Base-by-base conservation (phyloP, 768 basidiomycete genomes). In the Lactifluus volemus region DNA sequence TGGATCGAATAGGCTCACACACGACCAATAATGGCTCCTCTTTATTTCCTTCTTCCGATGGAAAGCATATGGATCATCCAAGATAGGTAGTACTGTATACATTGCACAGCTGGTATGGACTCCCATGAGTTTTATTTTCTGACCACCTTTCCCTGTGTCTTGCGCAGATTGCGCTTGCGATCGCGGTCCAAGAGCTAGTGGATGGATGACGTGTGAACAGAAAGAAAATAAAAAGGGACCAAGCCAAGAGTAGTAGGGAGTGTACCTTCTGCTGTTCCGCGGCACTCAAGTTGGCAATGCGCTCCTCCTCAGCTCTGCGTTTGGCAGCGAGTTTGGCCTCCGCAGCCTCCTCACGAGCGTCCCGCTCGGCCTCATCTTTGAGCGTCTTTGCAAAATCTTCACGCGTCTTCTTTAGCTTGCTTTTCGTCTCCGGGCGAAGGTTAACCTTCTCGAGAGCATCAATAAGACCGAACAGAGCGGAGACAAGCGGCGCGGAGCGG, bases 241-340 rank as follows among this genome's bases (percentile, higher is more conserved):
- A 11, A 49, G 51, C 32, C n/a, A 44, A 39, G 42, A 49, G 52
- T 42, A 36, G 14, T 25, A 19, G 36, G 11, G 63, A 69, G 51
- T 38, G 38, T 54, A 85, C 88, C 83, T 92, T 93, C 77, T 85
- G 84, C 76, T 92, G 91, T 67, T 92, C 89, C 19, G 84, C 79
- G 34, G 89, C 79, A 67, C 85, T 87, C 58, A 93, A 79, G 68
- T 82, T 84, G 38, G 86, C 76, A 45, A 91, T 71, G 65, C 82
- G 78, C 61, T 89, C 91, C 65, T 91, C 80, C 70, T 89, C 88
- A 2, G 81, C 83, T 70, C 78, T 83, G 63, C 82, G 82, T 73
- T 89, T 91, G 38, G 84, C 86, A 6, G 83, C 81, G 57, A 83
- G 82, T 72, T 84, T 88, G 57, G 83, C 83, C 63, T 89, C 87